Base-by-base conservation (phyloP, 2,329 filamentous ascomycete genomes). In the Neophaeococcomyces aloes region DNA sequence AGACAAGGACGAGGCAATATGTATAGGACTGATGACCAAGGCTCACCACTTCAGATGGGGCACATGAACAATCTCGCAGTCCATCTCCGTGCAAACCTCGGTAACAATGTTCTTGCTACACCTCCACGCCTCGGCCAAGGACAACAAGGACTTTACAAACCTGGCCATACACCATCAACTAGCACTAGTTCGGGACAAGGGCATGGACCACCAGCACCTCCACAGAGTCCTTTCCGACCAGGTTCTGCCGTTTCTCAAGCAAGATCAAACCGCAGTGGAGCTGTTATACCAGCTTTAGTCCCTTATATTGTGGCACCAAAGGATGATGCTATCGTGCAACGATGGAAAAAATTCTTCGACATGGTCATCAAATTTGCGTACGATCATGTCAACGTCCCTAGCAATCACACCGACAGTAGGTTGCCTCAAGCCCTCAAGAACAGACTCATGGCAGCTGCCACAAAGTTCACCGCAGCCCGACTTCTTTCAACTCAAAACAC, bases 381-480 rank as follows among this genome's bases (percentile, higher is more conserved):
- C 33, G 13, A 37, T 8, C 48, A 52, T 27, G 48, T 49, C 49
- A 53, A 53, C 38, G 25, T 45, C n/a, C 48, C 48, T 17, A 53
- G 49, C 44, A 50, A 48, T 2, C 33, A 43, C n/a, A 44, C 42
- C 36, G 51, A 53, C 40, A 46, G 44, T 6, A 29, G 17, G 4
- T 34, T 50, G 44, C 48, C 46, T n/a, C 38, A 46, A 27, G 31
- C 34, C 13, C 18, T 53, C 36, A 53, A 53, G 36, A 37, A 50
- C n/a, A 25, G 38, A 8, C 38, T 53, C 8, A 36, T 53, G 25
- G 45, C 42, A 21, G 44, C 47, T 15, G 48, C 49, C 19, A 40
- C 51, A 23, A 40, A 29, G 11, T 47, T 35, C 4, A 46, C 48
- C 2, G 51, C 51, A 10, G 47, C 45, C 18, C 45, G 42, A 7